Evolutionary conservation across 2,329 filamentous ascomycete species (phyloP), one percentile per base, ranked within the genome.

Genomic region (Ophiocordyceps robertsii): DNA sequence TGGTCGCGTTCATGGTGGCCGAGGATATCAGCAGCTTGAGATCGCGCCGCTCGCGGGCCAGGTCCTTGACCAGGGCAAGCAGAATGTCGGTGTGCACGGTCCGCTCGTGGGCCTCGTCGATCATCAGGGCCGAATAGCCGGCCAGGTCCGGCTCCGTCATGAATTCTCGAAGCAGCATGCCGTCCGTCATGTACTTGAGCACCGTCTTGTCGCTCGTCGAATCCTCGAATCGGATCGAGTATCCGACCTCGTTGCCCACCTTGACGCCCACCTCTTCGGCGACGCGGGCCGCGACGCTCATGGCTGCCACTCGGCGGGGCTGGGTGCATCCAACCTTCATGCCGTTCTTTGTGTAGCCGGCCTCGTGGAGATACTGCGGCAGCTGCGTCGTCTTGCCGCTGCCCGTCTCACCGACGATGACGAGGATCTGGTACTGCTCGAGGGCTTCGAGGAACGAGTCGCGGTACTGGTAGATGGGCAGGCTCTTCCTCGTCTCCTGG

Each of bases 171-270:
- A 96, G 68, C 33, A 96, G 68, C 83, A 96, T 94, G 57, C 92
- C 92, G 55, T 98, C 92, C 0, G 92, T 98, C 84, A 94, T 90
- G 63, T 95, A 96, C 61, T 95, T 93, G 43, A 98, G 65, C 8
- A 90, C 70, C 0, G 92, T 96, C 64, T 94, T 93, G 54, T 94
- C 87, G 57, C 79, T 86, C 0, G 88, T 94, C 48, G 81, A 80
- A 61, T 95, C 86, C 58, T 98, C 92, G 53, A 96, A 98, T 47
- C 92, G 84, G 52, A 98, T 94, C 0, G 82, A 82, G 59, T 95
- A 98, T 14, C 92, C 92, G 24, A 96, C 90, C 56, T 95, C 87
- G 47, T 86, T 84, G 1, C 92, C 92, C 11, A 96, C 67, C 58
- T 90, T 89, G 46, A 87, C 82, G 0, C 84, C 88, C 67, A 94